Evolutionary conservation across 1,284 basidiomycete genomes (phyloP), one percentile per base, ranked within the genome.

Genomic region (Malassezia pachydermatis): DNA sequence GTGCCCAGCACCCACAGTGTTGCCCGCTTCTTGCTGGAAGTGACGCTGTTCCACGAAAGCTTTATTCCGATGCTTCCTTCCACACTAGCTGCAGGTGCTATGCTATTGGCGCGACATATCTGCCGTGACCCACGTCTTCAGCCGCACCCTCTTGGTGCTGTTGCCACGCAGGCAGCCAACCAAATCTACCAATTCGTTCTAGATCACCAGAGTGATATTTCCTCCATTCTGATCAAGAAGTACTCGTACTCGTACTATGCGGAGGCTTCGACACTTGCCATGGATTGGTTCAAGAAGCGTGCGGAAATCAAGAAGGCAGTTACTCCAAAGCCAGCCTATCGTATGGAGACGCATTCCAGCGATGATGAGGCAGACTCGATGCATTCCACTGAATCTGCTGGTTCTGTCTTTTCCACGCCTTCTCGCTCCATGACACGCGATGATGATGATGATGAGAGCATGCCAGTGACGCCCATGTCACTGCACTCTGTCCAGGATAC

Each of bases 11-110:
- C 90, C 5, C 87, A 92, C 68, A 85, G 92, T 69, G 82, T 95
- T 56, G 88, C 94, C 2, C 84, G 94, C 37, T 98, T 96, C 77
- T 76, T 98, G 65, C 94, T 98, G 87, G 94, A 98, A 75, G 84
- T 92, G 62, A 95, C 90, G 32, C 79, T 98, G 41, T 98, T 95
- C 78, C 86, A 95, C 74, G 83, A 88, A 58, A 88, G 95, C 71
- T 98, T 94, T 73, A 79, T 95, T 73, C 81, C 83, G 62, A 83
- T 83, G 65, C 77, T 81, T 14, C 83, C 92, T 0, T 92, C 88
- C 1, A 78, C 84, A 27, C 83, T 96, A 63, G 90, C 94, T 17
- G 76, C 82, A 19, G 94, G 86, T 42, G 81, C 89, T 14, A 76
- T 98, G 58, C 83, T 87, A 11, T 79, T 98, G 28, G 86, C 92